Evolutionary conservation across 495 filamentous ascomycete genomes (phyloP), one percentile per base, ranked within the genome.

Genomic region (Parathielavia hyrcaniae): DNA sequence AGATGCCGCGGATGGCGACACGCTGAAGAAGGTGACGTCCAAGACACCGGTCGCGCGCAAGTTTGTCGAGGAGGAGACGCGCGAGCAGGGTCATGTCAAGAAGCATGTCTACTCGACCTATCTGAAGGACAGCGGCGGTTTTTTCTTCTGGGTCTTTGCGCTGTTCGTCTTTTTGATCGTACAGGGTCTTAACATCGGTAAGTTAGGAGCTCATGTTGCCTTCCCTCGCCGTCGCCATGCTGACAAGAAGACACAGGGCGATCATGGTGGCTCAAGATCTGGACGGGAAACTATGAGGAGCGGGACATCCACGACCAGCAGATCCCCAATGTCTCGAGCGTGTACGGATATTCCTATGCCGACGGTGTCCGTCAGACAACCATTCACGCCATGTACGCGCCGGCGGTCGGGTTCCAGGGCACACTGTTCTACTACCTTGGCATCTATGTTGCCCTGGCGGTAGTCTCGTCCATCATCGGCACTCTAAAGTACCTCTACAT

Each of bases 11-110:
- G 61, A 67, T 23, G 71, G 67, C 12, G 62, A 71, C 38, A 50
- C 72, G 5, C 69, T 79, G 36, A 70, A 70, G 35, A 81, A 80
- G 57, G 64, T 75, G 0, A 35, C 71, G 49, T 64, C 75, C 13
- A 75, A 76, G 59, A 60, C 60, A 14, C 45, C 46, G n/a, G 58
- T 41, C 30, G 67, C 79, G 1, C 76, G 83, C 5, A 88, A 83
- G 63, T 92, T 91, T 58, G 79, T 87, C 41, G 83, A 88, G 61
- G 88, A 90, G 2, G 89, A 95, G 63, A 77, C 73, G 19, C 73
- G 83, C 58, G 86, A 89, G 60, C 74, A 75, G 34, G 89, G 89
- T 5, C 73, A 79, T 13, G 79, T 95, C 20, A 82, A 80, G 52
- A 72, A 75, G 12, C 66, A 68, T 2, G 76, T 92, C 9, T 95